Conservation (phyloP, 176 grass and related monocot species). For the Canna indica region DNA sequence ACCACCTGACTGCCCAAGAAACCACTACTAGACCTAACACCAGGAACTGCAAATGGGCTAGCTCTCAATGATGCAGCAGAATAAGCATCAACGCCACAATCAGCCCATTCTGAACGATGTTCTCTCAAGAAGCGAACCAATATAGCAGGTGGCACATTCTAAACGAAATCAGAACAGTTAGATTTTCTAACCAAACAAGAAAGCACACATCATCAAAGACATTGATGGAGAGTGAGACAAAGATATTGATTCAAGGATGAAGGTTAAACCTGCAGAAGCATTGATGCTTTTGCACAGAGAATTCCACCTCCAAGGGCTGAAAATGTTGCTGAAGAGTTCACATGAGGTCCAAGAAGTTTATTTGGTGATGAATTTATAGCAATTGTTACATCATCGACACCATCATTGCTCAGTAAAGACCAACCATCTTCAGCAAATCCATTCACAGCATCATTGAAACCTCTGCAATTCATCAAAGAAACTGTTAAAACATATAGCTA, state of each 20-base stretch:
- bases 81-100: conserved; percentile 84
- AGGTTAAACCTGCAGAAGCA: conserved; percentile 70
- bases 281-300: conserved; percentile 91
- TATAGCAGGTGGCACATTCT: conserved; percentile 94
- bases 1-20: conserved; percentile 76
- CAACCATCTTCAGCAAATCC: conserved; percentile 96
- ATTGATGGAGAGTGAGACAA: neutral
- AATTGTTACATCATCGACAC: conserved; percentile 77
- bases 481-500: neutral
- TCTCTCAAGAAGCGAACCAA: conserved; percentile 88
- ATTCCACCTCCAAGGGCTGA: conserved; percentile 61
- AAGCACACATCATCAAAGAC: neutral
- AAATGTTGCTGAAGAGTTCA: conserved; percentile 45
- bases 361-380: conserved; percentile 63
- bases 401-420: conserved; percentile 63
- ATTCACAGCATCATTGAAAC: conserved; percentile 95
- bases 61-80: conserved; percentile 72
- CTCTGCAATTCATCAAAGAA: conserved; percentile 33
- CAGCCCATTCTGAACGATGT: conserved; percentile 95
- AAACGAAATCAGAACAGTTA: conserved; percentile 2
- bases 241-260: neutral
- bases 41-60: conserved; percentile 57
- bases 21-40: conserved; percentile 51
- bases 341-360: conserved; percentile 57
- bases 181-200: neutral